Evolutionary conservation across 495 filamentous ascomycete species (phyloP).

Genomic region (Annulohypoxylon maeteangense): DNA sequence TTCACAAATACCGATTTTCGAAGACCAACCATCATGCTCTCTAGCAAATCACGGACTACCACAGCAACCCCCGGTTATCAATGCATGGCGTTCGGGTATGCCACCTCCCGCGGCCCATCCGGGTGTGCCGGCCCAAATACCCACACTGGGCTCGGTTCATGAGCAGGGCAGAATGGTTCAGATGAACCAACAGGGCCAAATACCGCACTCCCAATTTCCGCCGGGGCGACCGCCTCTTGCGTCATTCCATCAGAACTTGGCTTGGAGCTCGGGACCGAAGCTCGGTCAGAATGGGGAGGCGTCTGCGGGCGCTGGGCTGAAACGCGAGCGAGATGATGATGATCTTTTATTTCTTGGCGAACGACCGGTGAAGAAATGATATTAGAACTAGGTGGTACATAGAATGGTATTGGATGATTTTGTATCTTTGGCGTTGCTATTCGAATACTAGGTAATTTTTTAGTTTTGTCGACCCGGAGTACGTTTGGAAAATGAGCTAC

Average conservation of each 20-base stretch:
- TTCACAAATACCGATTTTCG: background rate
- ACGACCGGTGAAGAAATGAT: conserved; percentile 1
- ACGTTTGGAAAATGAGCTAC: too few relatives aligned
- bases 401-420: background rate
- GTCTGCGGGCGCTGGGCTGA: background rate
- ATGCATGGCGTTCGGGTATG: background rate
- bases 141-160: background rate
- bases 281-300: background rate
- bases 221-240: background rate
- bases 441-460: too few relatives aligned
- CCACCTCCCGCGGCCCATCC: background rate
- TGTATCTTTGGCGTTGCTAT: background rate
- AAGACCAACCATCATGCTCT: background rate
- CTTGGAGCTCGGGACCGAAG: background rate
- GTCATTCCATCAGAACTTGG: background rate
- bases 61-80: background rate
- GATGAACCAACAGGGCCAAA: background rate
- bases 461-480: too few relatives aligned
- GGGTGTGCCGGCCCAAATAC: background rate
- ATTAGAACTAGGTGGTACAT: background rate
- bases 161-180: background rate
- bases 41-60: background rate
- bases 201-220: background rate
- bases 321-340: conserved; percentile 1
- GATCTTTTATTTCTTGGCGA: conserved; percentile 1